A percentile compares a stretch with the other conserved stretches of the same genome.
These are phyloP conservation scores for Diversispora eburnea DNA, from an alignment of 192 early-diverging fungal genomes.

Conservation along the genomic window DNA sequence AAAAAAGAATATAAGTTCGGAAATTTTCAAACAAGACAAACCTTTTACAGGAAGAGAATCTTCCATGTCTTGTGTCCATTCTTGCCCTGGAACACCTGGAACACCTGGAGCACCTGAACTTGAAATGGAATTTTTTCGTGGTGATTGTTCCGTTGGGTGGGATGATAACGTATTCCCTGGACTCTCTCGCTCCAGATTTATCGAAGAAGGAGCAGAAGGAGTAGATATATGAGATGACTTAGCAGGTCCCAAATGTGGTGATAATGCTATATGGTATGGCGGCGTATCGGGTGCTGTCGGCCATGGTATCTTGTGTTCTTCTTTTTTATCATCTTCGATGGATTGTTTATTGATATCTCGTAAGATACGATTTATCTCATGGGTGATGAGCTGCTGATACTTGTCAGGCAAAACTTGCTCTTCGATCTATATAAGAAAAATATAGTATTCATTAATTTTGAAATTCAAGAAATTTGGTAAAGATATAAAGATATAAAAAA, in stretches of 20 bases:
- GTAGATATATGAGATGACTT: slow-evolving; percentile 4
- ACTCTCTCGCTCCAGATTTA: slow-evolving; percentile 2
- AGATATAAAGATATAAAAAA: too few species aligned
- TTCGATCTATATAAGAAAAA: slow-evolving; percentile 55
- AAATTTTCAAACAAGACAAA: not conserved
- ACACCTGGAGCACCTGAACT: not conserved
- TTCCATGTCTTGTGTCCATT: slow-evolving; percentile 9
- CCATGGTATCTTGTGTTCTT: slow-evolving; percentile 37
- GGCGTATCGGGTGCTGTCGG: not conserved
- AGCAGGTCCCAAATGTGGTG: not conserved
- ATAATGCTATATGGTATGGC: slow-evolving; percentile 4
- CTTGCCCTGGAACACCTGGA: not conserved
- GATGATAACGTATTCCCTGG: not conserved
- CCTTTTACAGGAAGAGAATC: slow-evolving; percentile 13
- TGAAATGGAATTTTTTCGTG: slow-evolving; percentile 22
- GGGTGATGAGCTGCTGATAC: slow-evolving; percentile 75
- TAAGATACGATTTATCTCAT: slow-evolving; percentile 79
- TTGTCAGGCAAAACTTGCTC: slow-evolving; percentile 69
- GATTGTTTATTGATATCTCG: slow-evolving; percentile 63
- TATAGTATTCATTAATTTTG: not conserved
- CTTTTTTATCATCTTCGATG: slow-evolving; percentile 54
- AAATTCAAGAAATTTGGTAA: not conserved
- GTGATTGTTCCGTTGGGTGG: not conserved
- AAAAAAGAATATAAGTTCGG: too few species aligned
- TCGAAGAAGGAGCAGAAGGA: not conserved